Evolutionary conservation across 306 rosid genomes (phyloP), one percentile per base, ranked within the genome.

Genomic region (Dryas drummondii): DNA sequence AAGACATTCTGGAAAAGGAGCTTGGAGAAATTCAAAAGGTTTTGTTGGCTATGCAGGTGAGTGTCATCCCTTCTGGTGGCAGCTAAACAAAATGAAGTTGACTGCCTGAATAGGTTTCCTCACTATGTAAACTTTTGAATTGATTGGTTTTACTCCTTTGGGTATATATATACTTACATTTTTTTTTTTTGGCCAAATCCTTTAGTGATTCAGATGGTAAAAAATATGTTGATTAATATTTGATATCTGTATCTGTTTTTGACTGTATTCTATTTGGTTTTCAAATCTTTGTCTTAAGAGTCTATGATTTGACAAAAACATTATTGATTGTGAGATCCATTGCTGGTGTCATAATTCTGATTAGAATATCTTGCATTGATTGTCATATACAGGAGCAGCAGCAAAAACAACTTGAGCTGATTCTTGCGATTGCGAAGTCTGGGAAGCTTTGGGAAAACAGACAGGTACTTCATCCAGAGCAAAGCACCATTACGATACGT

Each of bases 21-120:
- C 88, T 94, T 42, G 89, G 88, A 75, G 98, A 91, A 86, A 90
- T 84, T 73, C 98, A 91, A 77, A 88, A 90, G 61, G 93, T 90
- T 80, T 86, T 94, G 76, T 85, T 91, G 75, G 97, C 97, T 62
- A 90, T 94, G 98, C 97, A 94, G 94, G 98, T 94, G 84, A 78
- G 75, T 48, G 32, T 16, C 19, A 9, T 16, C 12, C n/a, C 9
- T 22, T 69, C 59, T 5, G 11, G 19, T 17, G 68, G 47, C 22
- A 37, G 56, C 27, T 71, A 52, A 62, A 49, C 72, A 19, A 5
- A 41, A 53, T 48, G 22, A 45, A 70, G 45, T 49, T 62, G 69
- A 48, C 54, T 60, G 19, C 62, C 9, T 63, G 9, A 37, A 8
- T n/a, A 14, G 52, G 46, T 46, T 71, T 65, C 47, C 15, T 26